phyloP scores from a whole-genome alignment of 2,329 filamentous ascomycete genomes.

The Myriosclerotinia duriaeana region DNA sequence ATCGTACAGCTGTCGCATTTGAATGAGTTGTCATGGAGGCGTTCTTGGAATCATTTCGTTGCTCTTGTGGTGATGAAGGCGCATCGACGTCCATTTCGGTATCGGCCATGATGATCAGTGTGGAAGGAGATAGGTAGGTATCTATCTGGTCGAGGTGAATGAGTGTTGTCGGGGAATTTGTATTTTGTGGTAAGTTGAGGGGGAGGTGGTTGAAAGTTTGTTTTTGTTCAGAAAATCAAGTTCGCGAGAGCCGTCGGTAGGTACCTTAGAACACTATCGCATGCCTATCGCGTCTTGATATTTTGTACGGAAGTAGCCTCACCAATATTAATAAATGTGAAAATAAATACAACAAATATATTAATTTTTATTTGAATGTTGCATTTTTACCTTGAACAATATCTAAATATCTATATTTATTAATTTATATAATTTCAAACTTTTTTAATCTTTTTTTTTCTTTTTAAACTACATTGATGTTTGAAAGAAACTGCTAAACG shows the following conservation, averaged over 20 bases:
- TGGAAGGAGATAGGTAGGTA: background rate
- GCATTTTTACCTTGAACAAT: background rate
- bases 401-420: too few species aligned
- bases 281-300: constrained; percentile 10
- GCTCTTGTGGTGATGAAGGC: constrained; percentile 42
- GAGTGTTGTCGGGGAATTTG: background rate
- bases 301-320: background rate
- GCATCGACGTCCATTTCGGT: constrained; percentile 47
- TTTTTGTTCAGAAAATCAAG: constrained; percentile 14
- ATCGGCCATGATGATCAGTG: constrained; percentile 45
- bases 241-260: constrained; percentile 8
- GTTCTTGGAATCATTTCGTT: constrained; percentile 56
- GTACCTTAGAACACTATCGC: background rate
- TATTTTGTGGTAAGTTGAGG: background rate
- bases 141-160: background rate
- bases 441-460: background rate
- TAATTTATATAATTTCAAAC: background rate
- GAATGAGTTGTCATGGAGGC: constrained; percentile 69
- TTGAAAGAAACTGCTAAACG: background rate
- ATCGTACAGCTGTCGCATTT: constrained; percentile 77
- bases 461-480: background rate
- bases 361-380: background rate
- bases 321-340: background rate
- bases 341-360: background rate
- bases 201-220: background rate